Evolutionary conservation across 495 filamentous ascomycete genomes (phyloP).

Genomic region (Neurospora discreta): DNA sequence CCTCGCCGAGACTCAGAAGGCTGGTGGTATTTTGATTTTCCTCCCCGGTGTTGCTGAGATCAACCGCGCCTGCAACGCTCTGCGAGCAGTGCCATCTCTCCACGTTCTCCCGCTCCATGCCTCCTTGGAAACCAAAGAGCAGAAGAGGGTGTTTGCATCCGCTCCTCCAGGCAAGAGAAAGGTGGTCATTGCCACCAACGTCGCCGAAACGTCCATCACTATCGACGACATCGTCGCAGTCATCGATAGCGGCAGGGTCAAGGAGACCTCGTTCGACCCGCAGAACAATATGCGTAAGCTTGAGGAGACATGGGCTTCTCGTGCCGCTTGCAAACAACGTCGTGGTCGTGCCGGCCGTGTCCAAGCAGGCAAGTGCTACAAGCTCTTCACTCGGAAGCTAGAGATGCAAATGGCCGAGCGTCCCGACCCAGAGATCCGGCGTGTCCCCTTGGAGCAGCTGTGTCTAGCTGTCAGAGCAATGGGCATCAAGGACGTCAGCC

Average conservation of each 20-base stretch:
- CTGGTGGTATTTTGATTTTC: conserved; percentile 89
- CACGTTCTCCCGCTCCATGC: conserved; percentile 86
- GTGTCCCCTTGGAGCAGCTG: conserved; percentile 88
- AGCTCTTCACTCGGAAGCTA: conserved; percentile 78
- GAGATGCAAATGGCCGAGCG: conserved; percentile 80
- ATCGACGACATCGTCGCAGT: conserved; percentile 96
- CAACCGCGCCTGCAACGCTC: conserved; percentile 59
- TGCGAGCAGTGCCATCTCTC: conserved; percentile 57
- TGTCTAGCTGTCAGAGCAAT: conserved; percentile 91
- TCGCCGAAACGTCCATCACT: conserved; percentile 96
- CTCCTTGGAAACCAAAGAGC: conserved; percentile 75
- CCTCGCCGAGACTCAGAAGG: conserved; percentile 43
- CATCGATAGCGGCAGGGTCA: conserved; percentile 88
- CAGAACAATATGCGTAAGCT: conserved; percentile 90
- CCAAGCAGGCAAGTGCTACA: conserved; percentile 83
- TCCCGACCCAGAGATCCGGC: conserved; percentile 84
- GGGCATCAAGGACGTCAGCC: conserved; percentile 70
- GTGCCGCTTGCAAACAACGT: conserved; percentile 92
- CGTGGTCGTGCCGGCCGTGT: conserved; percentile 91
- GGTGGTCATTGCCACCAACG: conserved; percentile 88
- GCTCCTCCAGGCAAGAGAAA: conserved; percentile 75
- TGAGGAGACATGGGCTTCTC: conserved; percentile 89
- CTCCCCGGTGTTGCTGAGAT: conserved; percentile 82
- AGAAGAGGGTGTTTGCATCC: conserved; percentile 70
- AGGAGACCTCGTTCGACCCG: conserved; percentile 90